Evolutionary conservation across 441 rosid genomes (phyloP).

Genomic region (Populus trichocarpa): DNA sequence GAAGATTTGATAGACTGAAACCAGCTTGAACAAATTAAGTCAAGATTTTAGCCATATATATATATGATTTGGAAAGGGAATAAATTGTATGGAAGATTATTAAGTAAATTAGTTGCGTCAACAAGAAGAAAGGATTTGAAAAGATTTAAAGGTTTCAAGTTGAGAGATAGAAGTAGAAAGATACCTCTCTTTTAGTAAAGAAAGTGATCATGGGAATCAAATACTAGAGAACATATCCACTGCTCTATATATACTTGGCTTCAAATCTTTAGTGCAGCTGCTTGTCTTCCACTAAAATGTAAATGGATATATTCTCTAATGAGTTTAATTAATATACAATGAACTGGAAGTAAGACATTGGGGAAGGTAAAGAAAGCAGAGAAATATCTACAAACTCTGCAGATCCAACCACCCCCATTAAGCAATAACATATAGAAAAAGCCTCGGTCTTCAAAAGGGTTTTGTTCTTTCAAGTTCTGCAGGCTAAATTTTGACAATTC

Average conservation of each 20-base stretch:
- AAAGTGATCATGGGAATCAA: neutral
- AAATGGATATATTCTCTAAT: neutral
- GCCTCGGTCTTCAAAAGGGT: neutral
- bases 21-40: neutral
- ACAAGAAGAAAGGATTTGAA: neutral
- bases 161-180: neutral
- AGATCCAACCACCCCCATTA: neutral
- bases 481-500: neutral
- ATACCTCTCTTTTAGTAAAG: conserved; percentile 14
- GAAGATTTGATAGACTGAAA: neutral
- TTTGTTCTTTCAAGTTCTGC: neutral
- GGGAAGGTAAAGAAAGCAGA: neutral
- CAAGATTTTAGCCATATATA: neutral
- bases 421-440: neutral
- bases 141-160: neutral
- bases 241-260: conserved; percentile 1
- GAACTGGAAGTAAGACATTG: neutral
- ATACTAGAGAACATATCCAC: conserved; percentile 9
- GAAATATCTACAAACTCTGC: neutral
- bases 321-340: neutral
- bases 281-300: conserved; percentile 17
- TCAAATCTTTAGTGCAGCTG: conserved; percentile 16
- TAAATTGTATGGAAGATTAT: neutral
- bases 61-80: neutral
- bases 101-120: neutral